These are phyloP conservation scores for Golubevia pallescens DNA, from an alignment of 1,284 basidiomycete genomes.

Conservation along the genomic window DNA sequence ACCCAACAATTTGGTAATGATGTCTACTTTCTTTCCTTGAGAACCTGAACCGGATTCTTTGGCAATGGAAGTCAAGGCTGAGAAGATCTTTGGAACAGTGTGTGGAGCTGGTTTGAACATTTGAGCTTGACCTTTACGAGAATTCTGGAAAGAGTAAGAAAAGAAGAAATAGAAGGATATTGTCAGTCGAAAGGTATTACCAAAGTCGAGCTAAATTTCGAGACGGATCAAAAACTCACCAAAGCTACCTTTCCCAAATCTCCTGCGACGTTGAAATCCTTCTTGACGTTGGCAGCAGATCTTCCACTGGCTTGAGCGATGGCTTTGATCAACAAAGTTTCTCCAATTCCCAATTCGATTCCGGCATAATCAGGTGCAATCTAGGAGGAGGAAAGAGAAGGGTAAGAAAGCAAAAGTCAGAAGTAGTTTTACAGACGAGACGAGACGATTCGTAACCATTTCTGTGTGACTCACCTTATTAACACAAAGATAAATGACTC, in stretches of 20 bases:
- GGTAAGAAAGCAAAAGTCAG: no score
- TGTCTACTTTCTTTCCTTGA: constrained; percentile 57
- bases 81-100: constrained; percentile 39
- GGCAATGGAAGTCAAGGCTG: background rate
- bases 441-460: no score
- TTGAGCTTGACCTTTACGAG: constrained; percentile 57
- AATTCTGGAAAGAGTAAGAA: constrained; percentile 17
- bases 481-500: constrained; percentile 60
- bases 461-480: constrained; percentile 24
- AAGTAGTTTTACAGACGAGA: no score
- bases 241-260: constrained; percentile 56
- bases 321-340: constrained; percentile 56
- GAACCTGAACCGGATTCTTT: constrained; percentile 9
- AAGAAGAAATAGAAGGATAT: background rate
- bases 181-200: background rate
- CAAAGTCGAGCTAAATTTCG: no score
- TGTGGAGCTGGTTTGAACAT: constrained; percentile 54
- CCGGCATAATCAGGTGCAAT: constrained; percentile 63
- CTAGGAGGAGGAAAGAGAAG: no score
- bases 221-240: constrained; percentile 1
- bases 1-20: constrained; percentile 59
- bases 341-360: constrained; percentile 58
- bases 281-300: constrained; percentile 49
- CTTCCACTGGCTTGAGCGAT: constrained; percentile 58
- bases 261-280: constrained; percentile 50